These are phyloP conservation scores for Ogataea ramenticola DNA, from an alignment of 805 yeast species.

Conservation along the genomic window DNA sequence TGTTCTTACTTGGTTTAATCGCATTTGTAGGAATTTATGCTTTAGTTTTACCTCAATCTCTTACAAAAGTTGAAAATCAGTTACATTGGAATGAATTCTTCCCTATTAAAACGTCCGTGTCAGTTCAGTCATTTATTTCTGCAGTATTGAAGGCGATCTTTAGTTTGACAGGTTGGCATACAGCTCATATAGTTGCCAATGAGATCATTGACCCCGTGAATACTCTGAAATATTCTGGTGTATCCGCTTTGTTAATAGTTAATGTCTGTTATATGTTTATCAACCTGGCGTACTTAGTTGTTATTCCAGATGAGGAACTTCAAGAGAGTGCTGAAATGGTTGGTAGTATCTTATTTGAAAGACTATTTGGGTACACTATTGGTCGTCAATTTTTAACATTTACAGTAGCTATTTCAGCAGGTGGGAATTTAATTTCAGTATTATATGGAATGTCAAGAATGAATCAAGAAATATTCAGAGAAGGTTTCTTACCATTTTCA, in stretches of 20 bases:
- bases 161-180: conserved; percentile 49
- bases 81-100: conserved; percentile 26
- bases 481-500: conserved; percentile 47
- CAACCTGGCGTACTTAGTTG: conserved; percentile 43
- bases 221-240: conserved; percentile 48
- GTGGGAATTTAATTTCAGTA: conserved; percentile 50
- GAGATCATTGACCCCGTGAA: conserved; percentile 46
- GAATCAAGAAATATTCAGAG: conserved; percentile 51
- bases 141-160: conserved; percentile 46
- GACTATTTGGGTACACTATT: conserved; percentile 39
- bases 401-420: conserved; percentile 46
- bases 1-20: conserved; percentile 46
- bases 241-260: conserved; percentile 35
- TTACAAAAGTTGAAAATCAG: conserved; percentile 38
- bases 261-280: conserved; percentile 39
- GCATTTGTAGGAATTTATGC: conserved; percentile 53
- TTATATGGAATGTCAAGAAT: conserved; percentile 45
- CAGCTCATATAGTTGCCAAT: conserved; percentile 46
- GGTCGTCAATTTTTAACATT: conserved; percentile 42
- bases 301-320: conserved; percentile 41
- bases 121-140: conserved; percentile 37
- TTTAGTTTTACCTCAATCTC: conserved; percentile 36
- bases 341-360: conserved; percentile 46
- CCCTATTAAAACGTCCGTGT: conserved; percentile 21
- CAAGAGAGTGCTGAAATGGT: conserved; percentile 39